phyloP scores from a whole-genome alignment of 257 asterid genomes.

The Buddleja alternifolia region DNA sequence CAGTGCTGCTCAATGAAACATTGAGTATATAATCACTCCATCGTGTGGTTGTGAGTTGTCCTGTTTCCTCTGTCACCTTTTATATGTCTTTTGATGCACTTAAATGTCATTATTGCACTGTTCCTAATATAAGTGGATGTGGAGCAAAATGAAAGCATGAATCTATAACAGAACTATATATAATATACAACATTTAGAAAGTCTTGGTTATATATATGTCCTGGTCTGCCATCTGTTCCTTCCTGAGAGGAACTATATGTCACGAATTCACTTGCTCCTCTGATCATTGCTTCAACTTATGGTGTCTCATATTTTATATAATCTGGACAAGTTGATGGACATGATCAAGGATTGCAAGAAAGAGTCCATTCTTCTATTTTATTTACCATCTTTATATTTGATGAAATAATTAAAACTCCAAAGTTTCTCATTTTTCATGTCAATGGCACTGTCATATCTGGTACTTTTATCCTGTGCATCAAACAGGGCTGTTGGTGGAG shows the following conservation, averaged over 20 bases:
- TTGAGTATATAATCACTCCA: not conserved
- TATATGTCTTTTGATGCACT: not conserved
- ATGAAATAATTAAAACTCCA: not conserved
- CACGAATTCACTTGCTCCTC: not conserved
- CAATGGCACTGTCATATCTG: not conserved
- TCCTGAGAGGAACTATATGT: not conserved
- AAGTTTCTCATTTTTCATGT: too few species aligned
- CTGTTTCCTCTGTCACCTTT: not conserved
- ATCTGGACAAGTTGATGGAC: not conserved
- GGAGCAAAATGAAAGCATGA: not conserved
- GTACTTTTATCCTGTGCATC: not conserved
- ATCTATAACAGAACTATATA: not conserved
- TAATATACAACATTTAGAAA: not conserved
- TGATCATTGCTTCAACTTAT: constrained; percentile 11
- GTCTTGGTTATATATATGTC: not conserved
- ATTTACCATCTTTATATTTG: not conserved
- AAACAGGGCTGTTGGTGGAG: constrained; percentile 13
- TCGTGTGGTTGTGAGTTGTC: constrained; percentile 18
- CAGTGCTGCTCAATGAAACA: constrained; percentile 5
- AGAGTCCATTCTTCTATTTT: not conserved
- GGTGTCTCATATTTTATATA: not conserved
- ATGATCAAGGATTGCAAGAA: not conserved
- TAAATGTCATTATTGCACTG: too few species aligned
- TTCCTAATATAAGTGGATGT: too few species aligned
- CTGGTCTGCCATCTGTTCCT: not conserved